Base-by-base conservation (phyloP, 2,329 filamentous ascomycete genomes). In the Exophiala oligosperma region DNA sequence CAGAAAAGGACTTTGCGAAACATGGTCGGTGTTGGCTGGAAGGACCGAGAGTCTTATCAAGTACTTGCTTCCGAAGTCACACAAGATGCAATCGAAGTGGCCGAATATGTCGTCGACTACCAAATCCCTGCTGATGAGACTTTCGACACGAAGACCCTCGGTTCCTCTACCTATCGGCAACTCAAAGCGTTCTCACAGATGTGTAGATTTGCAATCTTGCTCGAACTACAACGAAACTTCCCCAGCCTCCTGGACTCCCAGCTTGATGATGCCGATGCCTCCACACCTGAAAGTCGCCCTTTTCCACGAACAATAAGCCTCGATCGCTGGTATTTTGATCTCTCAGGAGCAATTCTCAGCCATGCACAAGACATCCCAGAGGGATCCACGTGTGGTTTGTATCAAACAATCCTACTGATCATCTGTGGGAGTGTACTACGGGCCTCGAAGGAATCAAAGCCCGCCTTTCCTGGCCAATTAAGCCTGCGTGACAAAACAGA, bases 151-250 rank as follows among this genome's bases (percentile, higher is more conserved):
- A 59, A 59, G 41, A 52, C 43, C 44, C 52, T 59, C 17, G 52
- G 56, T 7, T 55, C 56, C 12, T 59, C 56, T 12, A 55, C 41
- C 24, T 59, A 55, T 40, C 52, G 44, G 21, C 52, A 55, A 41
- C 29, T 59, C 32, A 59, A 59, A 48, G 56, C 56, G 7, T 59
- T 59, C 24, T 44, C 56, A 9, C 51, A 59, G 14, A 59, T 59
- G 56, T 59, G 56, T 38, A 59, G 51, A 37, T 59, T 59, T 47
- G 52, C 56, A 26, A 59, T 59, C 46, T 47, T 59, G 52, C 52
- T 59, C 35, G 56, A 59, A 46, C 48, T 59, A 23, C 56, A 51
- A 50, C 56, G 56, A 38, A 59, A 55, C 46, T 59, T 59, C 29
- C 56, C 56, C 9, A 55, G 52, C 47, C 56, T 59, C 17, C 14